A percentile compares a stretch with the other conserved stretches of the same genome.
These are phyloP conservation scores for Geotrichum europaeum DNA, from an alignment of 1,139 yeast species.

Conservation along the genomic window DNA sequence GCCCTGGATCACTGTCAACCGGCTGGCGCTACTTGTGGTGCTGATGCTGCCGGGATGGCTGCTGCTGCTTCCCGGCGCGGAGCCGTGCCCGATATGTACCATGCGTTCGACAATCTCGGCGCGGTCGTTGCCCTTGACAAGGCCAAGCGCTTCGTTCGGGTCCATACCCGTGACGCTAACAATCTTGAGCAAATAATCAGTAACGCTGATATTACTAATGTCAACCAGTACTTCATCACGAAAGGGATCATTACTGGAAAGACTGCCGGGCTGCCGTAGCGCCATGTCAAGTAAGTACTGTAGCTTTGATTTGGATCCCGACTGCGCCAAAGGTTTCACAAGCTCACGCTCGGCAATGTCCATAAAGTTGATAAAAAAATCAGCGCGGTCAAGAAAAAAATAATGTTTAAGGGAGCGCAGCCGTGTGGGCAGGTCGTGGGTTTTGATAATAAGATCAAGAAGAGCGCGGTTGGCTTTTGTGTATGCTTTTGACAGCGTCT, in stretches of 20 bases:
- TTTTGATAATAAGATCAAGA: conserved; percentile 52
- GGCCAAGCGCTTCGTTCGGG: conserved; percentile 35
- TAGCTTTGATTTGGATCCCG: conserved; percentile 38
- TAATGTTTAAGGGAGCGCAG: conserved; percentile 43
- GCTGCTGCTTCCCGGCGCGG: neutral
- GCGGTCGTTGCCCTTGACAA: conserved; percentile 2
- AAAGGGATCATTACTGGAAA: conserved; percentile 36
- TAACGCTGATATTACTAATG: conserved; percentile 35
- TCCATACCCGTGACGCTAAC: conserved; percentile 60
- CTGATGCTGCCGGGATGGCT: neutral
- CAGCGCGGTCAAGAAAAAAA: conserved; percentile 52
- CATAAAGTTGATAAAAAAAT: conserved; percentile 44
- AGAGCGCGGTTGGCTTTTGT: conserved; percentile 61
- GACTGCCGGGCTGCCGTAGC: conserved; percentile 39
- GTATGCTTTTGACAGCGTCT: conserved; percentile 59
- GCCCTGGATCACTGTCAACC: conserved; percentile 44
- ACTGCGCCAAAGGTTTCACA: conserved; percentile 35
- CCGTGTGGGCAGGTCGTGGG: conserved; percentile 47
- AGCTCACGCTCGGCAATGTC: conserved; percentile 40
- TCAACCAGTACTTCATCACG: conserved; percentile 36
- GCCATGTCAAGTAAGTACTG: conserved; percentile 38
- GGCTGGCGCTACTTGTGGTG: neutral
- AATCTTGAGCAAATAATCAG: conserved; percentile 58
- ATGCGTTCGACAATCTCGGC: conserved; percentile 2
- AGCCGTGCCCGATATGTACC: neutral